Base-by-base conservation (phyloP, 2,329 filamentous ascomycete species). In the Waltergamsia citrina region DNA sequence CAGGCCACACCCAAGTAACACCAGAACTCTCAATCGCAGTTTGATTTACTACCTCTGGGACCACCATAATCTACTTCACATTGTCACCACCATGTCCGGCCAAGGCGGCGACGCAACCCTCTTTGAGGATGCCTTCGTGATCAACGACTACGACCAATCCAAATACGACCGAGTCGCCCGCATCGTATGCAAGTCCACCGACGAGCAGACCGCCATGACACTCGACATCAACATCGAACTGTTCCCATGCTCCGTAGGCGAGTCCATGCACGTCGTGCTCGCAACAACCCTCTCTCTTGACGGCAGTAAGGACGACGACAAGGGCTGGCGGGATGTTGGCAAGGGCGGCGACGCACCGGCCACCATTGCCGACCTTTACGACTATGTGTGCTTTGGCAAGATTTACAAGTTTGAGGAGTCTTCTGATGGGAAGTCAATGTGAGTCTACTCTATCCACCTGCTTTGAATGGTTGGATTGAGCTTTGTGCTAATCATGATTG, bases 121-220 rank as follows among this genome's bases (percentile, higher is more conserved):
- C 59, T 94, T 93, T 64, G 87, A 95, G 63, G 87, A 94, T 54
- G 81, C 76, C 50, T 95, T 96, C 72, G 83, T 74, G 41, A 71
- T 96, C 50, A 90, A 78, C 46, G 63, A 74, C 36, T 67, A 86
- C 56, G 84, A 94, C 65, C 73, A 79, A 51, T 74, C 80, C 51
- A 94, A 95, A 64, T 98, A 98, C 63, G 92, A 96, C 65, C 85
- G 90, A 43, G 90, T 95, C 18, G 83, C 85, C 36, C 90, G 92
- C 47, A 76, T 96, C 53, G 76, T 68, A 36, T 87, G 78, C 53
- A 83, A 73, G 33, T 90, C 82, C 17, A 69, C 73, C 45, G 86
- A 94, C 62, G 74, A 73, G 47, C 69, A 76, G 43, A 85, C 83
- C 20, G 71, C 76, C 43, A 79, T 96, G 65, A 80, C 77, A 6